Base-by-base conservation (phyloP, 306 rosid species). In the Prunus mongolica region DNA sequence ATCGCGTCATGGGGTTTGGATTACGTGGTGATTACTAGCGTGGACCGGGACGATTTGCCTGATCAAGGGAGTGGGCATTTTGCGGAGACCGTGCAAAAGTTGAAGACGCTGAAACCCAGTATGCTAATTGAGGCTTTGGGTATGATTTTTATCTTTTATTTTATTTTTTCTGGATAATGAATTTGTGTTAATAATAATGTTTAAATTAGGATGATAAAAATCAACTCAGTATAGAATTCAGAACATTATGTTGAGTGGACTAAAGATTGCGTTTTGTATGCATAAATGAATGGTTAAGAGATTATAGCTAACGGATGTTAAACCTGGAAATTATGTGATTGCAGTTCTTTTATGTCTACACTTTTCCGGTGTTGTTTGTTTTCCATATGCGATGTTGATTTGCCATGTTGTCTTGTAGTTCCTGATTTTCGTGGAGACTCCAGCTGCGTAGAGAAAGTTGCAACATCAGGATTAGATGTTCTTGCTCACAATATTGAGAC, bases 41-140 rank as follows among this genome's bases (percentile, higher is more conserved):
- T 96, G 80, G 99, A 96, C 79, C 89, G 98, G 74, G 99, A 96
- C 78, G 99, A 96, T 87, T 83, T 96, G 62, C 84, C 91, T 69
- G 99, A 96, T 85, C 99, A 96, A 81, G 99, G 99, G 80, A 92
- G 99, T 78, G 93, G 88, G 30, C 97, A 96, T 88, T 96, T 96
- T 84, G 78, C 99, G 2, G 96, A 96, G 87, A 96, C 99, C 8
- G 98, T 96, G 79, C 91, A 85, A 68, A 96, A 87, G 85, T 79
- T 96, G 84, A 96, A 96, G 93, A 72, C 16, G 16, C 79, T 96
- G 81, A 96, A 92, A 85, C 99, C 98, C n/a, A 87, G 78, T 72
- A 96, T 91, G 88, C 91, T 96, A 50, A 91, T 96, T 25, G 99
- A 96, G 86, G 96, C 99, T 25, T 86, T 96, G 79, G 93, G 99